Conservation (phyloP, 768 basidiomycete genomes). For the Mycena kentingensis region DNA sequence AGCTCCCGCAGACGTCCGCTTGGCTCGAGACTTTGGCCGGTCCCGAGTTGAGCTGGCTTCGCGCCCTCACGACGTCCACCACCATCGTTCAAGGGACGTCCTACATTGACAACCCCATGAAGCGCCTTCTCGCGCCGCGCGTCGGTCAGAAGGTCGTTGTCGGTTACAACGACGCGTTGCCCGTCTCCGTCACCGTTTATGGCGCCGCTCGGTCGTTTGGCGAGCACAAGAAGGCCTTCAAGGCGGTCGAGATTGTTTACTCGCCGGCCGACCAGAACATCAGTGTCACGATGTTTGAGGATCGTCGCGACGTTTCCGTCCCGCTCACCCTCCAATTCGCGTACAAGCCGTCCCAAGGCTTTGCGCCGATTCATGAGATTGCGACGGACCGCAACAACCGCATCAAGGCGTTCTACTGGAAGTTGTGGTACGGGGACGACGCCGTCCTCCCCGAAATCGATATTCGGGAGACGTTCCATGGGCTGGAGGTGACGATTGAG, state of each 20-base stretch:
- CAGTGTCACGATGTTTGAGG: conserved; percentile 77
- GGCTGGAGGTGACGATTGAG: conserved; percentile 83
- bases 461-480: conserved; percentile 79
- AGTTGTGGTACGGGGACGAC: conserved; percentile 93
- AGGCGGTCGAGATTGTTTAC: conserved; percentile 77
- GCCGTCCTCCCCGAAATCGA: conserved; percentile 75
- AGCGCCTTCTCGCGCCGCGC: conserved; percentile 84
- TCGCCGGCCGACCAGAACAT: conserved; percentile 56
- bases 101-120: conserved; percentile 88
- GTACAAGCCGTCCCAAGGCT: conserved; percentile 88
- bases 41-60: conserved; percentile 79
- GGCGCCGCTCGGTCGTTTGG: conserved; percentile 84
- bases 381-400: conserved; percentile 79
- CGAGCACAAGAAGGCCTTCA: conserved; percentile 71
- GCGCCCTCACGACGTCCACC: conserved; percentile 77
- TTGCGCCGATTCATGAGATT: conserved; percentile 91
- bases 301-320: conserved; percentile 72
- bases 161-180: conserved; percentile 42
- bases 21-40: conserved; percentile 91
- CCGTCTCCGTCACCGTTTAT: conserved; percentile 64
- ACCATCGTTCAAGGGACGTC: conserved; percentile 85
- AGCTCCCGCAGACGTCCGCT: conserved; percentile 52
- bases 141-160: conserved; percentile 77
- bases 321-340: conserved; percentile 81
- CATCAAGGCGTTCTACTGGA: conserved; percentile 99